Percentiles rank a stretch among this genome's conserved stretches.
Evolutionary conservation across 1,139 yeast species (phyloP).

Genomic region (Arxiozyma heterogenica): DNA sequence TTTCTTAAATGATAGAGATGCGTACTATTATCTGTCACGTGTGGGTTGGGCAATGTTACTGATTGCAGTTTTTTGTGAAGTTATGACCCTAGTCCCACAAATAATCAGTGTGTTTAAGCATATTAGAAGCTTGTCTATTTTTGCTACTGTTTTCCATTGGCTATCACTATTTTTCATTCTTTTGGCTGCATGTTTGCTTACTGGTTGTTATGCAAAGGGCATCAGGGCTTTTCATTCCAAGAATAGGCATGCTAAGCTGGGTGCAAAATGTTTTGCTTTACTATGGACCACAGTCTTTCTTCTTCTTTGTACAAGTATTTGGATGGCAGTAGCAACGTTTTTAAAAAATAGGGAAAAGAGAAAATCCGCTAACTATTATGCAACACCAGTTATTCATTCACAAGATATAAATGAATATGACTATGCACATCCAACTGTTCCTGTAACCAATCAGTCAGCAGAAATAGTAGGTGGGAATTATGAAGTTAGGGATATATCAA

Average conservation of each 20-base stretch:
- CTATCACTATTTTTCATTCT: slow-evolving; percentile 45
- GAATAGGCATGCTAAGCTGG: slow-evolving; percentile 43
- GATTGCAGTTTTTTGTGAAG: slow-evolving; percentile 49
- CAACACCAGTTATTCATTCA: not conserved
- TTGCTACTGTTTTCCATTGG: slow-evolving; percentile 33
- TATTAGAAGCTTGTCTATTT: slow-evolving; percentile 32
- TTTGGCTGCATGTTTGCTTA: slow-evolving; percentile 51
- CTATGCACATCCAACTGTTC: not conserved
- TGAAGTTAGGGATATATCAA: not conserved
- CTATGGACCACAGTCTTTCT: slow-evolving; percentile 54
- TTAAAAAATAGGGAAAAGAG: slow-evolving; percentile 5
- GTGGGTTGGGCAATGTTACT: slow-evolving; percentile 61
- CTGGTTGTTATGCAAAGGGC: slow-evolving; percentile 60
- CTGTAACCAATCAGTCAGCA: not conserved
- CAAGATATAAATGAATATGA: slow-evolving; percentile 1
- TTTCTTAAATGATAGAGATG: slow-evolving; percentile 39
- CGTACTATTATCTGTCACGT: slow-evolving; percentile 56
- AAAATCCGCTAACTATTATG: not conserved
- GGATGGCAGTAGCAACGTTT: slow-evolving; percentile 14
- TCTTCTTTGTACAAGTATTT: slow-evolving; percentile 32
- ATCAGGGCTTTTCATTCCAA: slow-evolving; percentile 43
- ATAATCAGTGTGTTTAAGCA: slow-evolving; percentile 10
- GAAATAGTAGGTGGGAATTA: not conserved
- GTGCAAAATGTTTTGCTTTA: slow-evolving; percentile 52
- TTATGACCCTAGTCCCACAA: slow-evolving; percentile 37